phyloP scores from a whole-genome alignment of 2,329 filamentous ascomycete species.

The Mycosphaerella arachidis region DNA sequence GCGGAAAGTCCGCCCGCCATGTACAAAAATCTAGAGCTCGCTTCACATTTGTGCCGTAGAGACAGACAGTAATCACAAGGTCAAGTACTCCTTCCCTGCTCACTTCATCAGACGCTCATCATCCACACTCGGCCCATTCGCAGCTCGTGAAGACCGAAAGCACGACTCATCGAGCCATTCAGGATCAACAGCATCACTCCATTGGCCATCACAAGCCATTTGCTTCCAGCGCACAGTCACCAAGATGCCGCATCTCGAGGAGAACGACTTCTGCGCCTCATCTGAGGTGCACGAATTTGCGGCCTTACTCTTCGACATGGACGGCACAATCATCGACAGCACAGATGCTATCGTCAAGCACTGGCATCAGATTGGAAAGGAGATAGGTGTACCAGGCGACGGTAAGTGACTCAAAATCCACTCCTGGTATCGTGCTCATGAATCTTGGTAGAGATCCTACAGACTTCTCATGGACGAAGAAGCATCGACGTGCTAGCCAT shows the following conservation, averaged over 20 bases:
- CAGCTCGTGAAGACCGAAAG: neutral
- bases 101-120: neutral
- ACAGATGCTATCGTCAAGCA: conserved; percentile 72
- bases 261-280: conserved; percentile 40
- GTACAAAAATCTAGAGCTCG: neutral
- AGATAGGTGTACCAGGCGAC: conserved; percentile 79
- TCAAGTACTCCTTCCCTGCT: neutral
- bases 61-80: neutral
- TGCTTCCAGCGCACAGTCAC: neutral
- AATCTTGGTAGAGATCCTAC: conserved; percentile 56
- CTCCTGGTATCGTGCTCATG: neutral
- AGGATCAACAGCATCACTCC: neutral
- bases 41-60: neutral
- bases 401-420: conserved; percentile 35
- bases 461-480: conserved; percentile 85
- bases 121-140: neutral
- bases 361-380: conserved; percentile 70
- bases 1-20: neutral
- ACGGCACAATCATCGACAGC: conserved; percentile 79
- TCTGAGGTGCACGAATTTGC: conserved; percentile 38
- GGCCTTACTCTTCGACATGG: conserved; percentile 45
- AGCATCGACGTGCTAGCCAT: conserved; percentile 81
- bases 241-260: conserved; percentile 24
- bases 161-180: neutral
- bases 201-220: neutral